These are phyloP conservation scores for Knoxdaviesia capensis DNA, from an alignment of 2,329 filamentous ascomycete species.

Conservation along the genomic window DNA sequence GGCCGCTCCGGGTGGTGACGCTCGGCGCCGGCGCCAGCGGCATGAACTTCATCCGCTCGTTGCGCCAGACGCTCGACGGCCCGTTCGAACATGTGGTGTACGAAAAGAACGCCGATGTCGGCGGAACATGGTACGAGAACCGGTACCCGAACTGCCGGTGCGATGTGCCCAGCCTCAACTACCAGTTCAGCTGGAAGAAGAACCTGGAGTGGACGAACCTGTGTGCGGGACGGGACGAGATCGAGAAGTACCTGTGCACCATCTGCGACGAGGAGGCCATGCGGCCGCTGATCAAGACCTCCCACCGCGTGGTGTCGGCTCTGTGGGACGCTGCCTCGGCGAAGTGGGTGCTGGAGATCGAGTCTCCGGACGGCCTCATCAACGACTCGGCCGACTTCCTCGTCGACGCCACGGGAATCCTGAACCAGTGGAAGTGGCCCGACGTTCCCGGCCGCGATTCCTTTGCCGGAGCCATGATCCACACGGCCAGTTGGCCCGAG, in stretches of 20 bases:
- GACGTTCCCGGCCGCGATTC: slow-evolving; percentile 22
- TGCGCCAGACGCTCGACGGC: slow-evolving; percentile 18
- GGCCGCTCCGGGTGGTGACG: slow-evolving; percentile 9
- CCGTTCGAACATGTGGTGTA: slow-evolving; percentile 26
- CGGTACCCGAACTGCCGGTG: slow-evolving; percentile 36
- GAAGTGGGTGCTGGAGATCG: slow-evolving; percentile 20
- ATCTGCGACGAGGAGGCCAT: slow-evolving; percentile 28
- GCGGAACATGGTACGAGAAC: slow-evolving; percentile 39
- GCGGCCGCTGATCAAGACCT: slow-evolving; percentile 20
- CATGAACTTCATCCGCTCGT: slow-evolving; percentile 17
- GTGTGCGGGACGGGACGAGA: slow-evolving; percentile 32
- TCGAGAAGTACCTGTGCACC: slow-evolving; percentile 28
- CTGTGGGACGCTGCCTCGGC: slow-evolving; percentile 22
- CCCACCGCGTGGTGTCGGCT: slow-evolving; percentile 20
- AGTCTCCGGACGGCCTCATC: slow-evolving; percentile 17
- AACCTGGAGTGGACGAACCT: slow-evolving; percentile 39
- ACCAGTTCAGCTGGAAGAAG: slow-evolving; percentile 39
- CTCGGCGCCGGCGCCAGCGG: slow-evolving; percentile 12
- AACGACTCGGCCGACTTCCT: slow-evolving; percentile 25
- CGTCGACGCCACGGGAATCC: slow-evolving; percentile 27
- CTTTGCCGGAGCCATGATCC: slow-evolving; percentile 27
- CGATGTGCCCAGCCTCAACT: slow-evolving; percentile 38
- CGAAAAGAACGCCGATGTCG: slow-evolving; percentile 33
- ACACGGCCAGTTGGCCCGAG: slow-evolving; percentile 32
- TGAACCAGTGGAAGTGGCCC: slow-evolving; percentile 36